Evolutionary conservation across 208 protist species (phyloP).

Genomic region (Trypanosoma melophagium): DNA sequence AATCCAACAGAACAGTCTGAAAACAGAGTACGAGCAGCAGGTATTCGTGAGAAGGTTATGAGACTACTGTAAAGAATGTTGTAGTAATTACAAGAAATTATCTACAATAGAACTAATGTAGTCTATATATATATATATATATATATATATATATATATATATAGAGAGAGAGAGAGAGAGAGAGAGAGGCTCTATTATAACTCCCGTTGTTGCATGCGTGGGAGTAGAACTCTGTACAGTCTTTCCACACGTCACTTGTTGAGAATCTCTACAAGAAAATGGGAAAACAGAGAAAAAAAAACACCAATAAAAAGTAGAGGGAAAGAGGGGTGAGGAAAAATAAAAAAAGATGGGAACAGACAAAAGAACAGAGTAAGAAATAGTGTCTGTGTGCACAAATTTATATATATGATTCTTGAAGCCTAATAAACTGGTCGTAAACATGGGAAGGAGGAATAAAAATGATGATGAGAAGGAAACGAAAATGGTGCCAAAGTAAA

Average conservation of each 20-base stretch:
- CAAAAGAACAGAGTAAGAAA: background rate
- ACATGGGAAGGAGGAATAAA: background rate
- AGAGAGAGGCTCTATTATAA: no score
- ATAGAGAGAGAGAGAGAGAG: no score
- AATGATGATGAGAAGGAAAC: background rate
- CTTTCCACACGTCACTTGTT: no score
- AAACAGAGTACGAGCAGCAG: constrained; percentile 25
- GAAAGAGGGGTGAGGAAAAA: background rate
- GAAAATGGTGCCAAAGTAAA: background rate
- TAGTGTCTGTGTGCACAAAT: no score
- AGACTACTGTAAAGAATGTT: constrained; percentile 32
- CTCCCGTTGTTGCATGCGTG: no score
- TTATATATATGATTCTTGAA: no score
- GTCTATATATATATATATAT: constrained; percentile 6
- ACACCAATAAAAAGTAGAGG: background rate
- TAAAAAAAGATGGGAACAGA: background rate
- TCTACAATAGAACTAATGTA: no score
- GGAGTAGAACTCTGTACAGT: no score
- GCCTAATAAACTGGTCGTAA: no score
- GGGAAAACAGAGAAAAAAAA: background rate
- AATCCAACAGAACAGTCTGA: background rate
- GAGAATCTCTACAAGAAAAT: no score
- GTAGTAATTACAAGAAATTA: no score
- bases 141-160: constrained; percentile 9
- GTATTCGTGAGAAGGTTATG: constrained; percentile 53